phyloP scores from a whole-genome alignment of 345 rosid species.

The Brassica carinata region DNA sequence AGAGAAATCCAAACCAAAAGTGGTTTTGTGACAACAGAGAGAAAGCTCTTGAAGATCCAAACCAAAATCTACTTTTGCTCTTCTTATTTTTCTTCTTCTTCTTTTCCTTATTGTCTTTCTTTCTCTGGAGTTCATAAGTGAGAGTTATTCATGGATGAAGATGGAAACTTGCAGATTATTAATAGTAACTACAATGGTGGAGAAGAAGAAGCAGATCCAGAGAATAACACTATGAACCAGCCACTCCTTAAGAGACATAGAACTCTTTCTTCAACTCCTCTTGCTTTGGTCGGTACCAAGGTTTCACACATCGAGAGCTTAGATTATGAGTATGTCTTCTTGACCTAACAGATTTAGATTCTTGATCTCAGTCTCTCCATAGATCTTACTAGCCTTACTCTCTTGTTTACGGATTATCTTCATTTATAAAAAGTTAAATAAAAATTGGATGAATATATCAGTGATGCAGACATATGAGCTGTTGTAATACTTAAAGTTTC shows the following conservation, averaged over 20 bases:
- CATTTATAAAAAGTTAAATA: not conserved
- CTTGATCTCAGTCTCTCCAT: not conserved
- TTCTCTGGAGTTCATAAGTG: not conserved
- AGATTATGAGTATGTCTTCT: conserved; percentile 74
- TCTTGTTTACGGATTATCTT: not conserved
- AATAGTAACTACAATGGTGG: conserved; percentile 38
- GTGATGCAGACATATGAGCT: conserved; percentile 18
- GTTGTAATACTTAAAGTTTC: not conserved
- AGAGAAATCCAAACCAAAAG: conserved; percentile 29
- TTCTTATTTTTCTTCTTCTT: not conserved
- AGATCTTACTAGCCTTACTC: not conserved
- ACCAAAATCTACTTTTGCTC: conserved; percentile 13
- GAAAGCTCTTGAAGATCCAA: conserved; percentile 29
- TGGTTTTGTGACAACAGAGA: conserved; percentile 18
- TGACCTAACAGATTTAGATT: not conserved
- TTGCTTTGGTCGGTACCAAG: conserved; percentile 84
- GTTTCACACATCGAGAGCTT: conserved; percentile 90
- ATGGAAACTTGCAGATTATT: conserved; percentile 35
- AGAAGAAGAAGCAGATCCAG: conserved; percentile 41
- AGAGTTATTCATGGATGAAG: conserved; percentile 38
- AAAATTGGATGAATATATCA: not conserved
- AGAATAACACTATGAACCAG: conserved; percentile 44
- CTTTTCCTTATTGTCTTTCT: not conserved
- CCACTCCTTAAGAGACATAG: conserved; percentile 83
- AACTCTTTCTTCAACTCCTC: conserved; percentile 75